Conservation (phyloP, 805 yeast genomes). For the Metschnikowia dekortorum region DNA sequence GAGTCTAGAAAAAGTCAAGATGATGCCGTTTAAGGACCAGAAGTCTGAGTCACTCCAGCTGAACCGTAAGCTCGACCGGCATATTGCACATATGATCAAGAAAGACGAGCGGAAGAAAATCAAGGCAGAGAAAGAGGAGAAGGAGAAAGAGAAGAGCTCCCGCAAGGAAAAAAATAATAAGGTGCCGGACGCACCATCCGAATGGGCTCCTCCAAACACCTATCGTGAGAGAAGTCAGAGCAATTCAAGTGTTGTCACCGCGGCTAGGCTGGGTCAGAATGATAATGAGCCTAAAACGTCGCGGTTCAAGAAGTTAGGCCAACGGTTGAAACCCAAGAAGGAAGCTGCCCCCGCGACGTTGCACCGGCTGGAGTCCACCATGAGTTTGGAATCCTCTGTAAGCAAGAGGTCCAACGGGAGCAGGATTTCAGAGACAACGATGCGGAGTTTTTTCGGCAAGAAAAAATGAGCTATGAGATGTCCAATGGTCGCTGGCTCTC, state of each 20-base stretch:
- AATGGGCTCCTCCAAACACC: conserved; percentile 6
- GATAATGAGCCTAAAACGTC: conserved; percentile 13
- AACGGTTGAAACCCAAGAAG: conserved; percentile 12
- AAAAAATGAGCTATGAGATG: background rate
- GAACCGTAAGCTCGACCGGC: conserved; percentile 29
- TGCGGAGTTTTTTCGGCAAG: conserved; percentile 7
- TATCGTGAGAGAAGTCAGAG: conserved; percentile 6
- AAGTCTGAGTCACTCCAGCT: conserved; percentile 16
- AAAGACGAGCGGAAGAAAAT: conserved; percentile 26
- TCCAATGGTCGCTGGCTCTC: no score
- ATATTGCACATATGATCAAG: conserved; percentile 29
- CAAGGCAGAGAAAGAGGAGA: conserved; percentile 16
- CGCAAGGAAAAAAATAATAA: conserved; percentile 14
- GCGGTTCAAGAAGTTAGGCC: conserved; percentile 17
- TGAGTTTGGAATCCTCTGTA: conserved; percentile 18
- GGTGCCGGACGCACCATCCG: background rate
- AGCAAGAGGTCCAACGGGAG: conserved; percentile 17
- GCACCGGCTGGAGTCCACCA: conserved; percentile 15
- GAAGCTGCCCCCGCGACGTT: conserved; percentile 9
- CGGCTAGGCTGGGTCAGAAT: background rate
- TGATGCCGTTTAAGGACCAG: conserved; percentile 29
- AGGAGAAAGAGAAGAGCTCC: conserved; percentile 6
- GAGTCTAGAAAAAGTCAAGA: conserved; percentile 3
- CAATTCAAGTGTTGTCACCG: background rate
- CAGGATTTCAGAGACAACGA: conserved; percentile 3